Conservation (phyloP, 2,329 filamentous ascomycete species). For the Claviceps sp. region DNA sequence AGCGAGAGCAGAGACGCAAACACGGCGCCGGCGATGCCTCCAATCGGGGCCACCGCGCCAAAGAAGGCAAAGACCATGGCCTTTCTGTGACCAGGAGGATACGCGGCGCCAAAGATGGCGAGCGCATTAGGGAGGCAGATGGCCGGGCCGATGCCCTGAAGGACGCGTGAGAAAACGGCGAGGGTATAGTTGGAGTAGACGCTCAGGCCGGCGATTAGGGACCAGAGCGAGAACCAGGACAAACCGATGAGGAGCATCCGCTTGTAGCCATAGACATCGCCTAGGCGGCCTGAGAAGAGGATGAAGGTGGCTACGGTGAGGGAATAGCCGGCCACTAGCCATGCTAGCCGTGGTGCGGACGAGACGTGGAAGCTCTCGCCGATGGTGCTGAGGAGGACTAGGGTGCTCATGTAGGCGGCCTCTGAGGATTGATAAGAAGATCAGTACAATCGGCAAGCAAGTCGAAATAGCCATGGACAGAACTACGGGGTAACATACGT, state of each 20-base stretch:
- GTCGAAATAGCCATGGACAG: too few species aligned
- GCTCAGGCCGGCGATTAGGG: constrained; percentile 30
- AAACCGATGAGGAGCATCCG: constrained; percentile 39
- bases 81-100: constrained; percentile 42
- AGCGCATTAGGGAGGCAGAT: constrained; percentile 50
- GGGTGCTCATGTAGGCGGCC: constrained; percentile 18
- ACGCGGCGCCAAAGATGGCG: constrained; percentile 45
- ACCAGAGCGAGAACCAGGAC: constrained; percentile 41
- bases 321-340: constrained; percentile 44
- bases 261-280: constrained; percentile 45
- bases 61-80: constrained; percentile 44
- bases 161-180: constrained; percentile 37
- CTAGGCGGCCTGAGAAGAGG: constrained; percentile 40
- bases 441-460: background rate
- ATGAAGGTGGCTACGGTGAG: constrained; percentile 44
- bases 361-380: constrained; percentile 30
- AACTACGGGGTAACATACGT: constrained; percentile 9
- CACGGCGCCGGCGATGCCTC: constrained; percentile 28
- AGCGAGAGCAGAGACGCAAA: constrained; percentile 27
- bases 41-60: constrained; percentile 31
- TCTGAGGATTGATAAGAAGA: constrained; percentile 13
- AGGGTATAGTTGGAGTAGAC: constrained; percentile 26
- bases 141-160: constrained; percentile 50
- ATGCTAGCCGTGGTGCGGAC: constrained; percentile 32
- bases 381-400: constrained; percentile 36